Base-by-base conservation (phyloP, 805 yeast genomes). In the Isabelozyma pseudorhagii region DNA sequence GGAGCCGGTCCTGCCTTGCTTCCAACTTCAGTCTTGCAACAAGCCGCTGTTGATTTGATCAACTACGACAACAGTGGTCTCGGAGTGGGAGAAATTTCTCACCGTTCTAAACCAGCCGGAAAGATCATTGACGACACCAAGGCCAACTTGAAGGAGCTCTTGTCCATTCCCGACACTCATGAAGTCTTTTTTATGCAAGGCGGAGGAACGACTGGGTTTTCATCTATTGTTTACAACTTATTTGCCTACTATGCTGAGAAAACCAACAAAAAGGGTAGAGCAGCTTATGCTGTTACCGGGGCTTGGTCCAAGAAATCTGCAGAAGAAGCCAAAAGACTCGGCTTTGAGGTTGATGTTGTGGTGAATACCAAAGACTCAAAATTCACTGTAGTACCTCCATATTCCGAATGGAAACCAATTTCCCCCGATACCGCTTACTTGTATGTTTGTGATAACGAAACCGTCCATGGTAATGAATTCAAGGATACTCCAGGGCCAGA, bases 1-100 rank as follows among this genome's bases (percentile, higher is more conserved):
- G 99, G 98, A 50, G 98, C 99, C n/a, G 99, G 99, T 11, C 99
- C 99, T 45, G 99, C 99, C 1, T 79, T 85, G 46, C 77, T 94
- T 42, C 97, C 98, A 34, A 83, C 93, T 3, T 62, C 69, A 4
- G 98, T 93, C 2, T 78, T 94, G 48, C 85, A 89, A 69, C 85
- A 89, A 71, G 97, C 97, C 5, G 96, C 97, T 1, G 64, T 67
- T 31, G 98, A 94, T 65, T 75, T 94, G 54, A 65, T 94, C 53
- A 81, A 84, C 61, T 94, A 81, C 69, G 74, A 87, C 48, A 77
- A 74, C 40, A 72, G 77, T 34, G 96, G 92, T 27, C 77, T 94
- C 50, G 99, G 99, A 42, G 79, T 90, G 44, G 98, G 97, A 57
- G 99, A 94, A 70, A 89, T 94, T 59, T 91, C 97, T 21, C 99